These are phyloP conservation scores for Beauveria sp. DNA, from an alignment of 2,329 filamentous ascomycete species.

Conservation along the genomic window DNA sequence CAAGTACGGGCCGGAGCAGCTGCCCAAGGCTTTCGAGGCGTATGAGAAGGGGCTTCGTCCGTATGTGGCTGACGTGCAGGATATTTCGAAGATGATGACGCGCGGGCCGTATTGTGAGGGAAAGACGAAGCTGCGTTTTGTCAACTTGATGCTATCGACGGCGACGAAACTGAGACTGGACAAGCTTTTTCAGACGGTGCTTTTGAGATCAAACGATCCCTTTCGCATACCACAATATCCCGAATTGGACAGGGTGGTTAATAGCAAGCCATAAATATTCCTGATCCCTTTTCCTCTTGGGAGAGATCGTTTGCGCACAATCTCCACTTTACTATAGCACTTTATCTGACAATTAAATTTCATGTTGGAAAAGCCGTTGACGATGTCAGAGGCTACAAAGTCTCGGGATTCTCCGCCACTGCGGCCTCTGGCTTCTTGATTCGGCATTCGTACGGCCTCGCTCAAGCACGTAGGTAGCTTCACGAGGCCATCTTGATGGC, in stretches of 20 bases:
- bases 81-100: neutral
- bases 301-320: no score
- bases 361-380: no score
- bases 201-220: neutral
- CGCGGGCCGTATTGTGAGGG: neutral
- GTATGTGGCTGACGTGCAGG: conserved; percentile 2
- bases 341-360: no score
- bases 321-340: no score
- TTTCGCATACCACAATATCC: conserved; percentile 4
- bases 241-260: neutral
- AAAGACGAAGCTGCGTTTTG: neutral
- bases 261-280: no score
- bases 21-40: conserved; percentile 5
- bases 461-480: no score
- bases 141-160: neutral
- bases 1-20: conserved; percentile 7
- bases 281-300: no score
- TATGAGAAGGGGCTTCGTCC: conserved; percentile 12
- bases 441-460: no score
- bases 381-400: no score
- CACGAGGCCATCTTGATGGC: no score
- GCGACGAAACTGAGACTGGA: neutral
- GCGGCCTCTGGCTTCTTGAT: no score
- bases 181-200: neutral
- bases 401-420: no score